These are phyloP conservation scores for Ascochyta clinopodiicola DNA, from an alignment of 2,329 filamentous ascomycete species.

Conservation along the genomic window DNA sequence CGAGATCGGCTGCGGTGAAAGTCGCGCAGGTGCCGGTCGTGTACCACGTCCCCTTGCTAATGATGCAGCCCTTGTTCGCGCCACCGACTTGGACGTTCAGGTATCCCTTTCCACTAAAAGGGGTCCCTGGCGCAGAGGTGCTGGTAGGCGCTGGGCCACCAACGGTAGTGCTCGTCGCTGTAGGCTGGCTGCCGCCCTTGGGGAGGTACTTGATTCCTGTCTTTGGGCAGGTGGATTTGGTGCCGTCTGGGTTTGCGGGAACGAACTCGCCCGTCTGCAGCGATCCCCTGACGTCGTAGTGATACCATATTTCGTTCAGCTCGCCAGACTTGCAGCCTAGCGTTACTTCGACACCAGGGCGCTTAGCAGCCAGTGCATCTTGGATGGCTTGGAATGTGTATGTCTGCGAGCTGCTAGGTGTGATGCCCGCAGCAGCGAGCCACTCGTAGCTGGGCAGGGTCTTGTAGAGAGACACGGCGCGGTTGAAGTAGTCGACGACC, in stretches of 20 bases:
- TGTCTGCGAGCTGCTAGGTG: constrained; percentile 60
- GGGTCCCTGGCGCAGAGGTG: constrained; percentile 45
- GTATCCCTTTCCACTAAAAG: constrained; percentile 66
- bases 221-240: constrained; percentile 67
- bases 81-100: constrained; percentile 62
- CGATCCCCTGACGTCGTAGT: constrained; percentile 68
- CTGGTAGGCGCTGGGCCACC: constrained; percentile 35
- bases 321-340: constrained; percentile 61
- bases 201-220: constrained; percentile 70
- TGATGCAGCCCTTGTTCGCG: constrained; percentile 68
- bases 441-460: constrained; percentile 69
- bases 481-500: constrained; percentile 72
- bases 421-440: constrained; percentile 67
- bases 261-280: constrained; percentile 68
- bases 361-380: constrained; percentile 60
- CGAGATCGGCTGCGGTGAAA: constrained; percentile 59
- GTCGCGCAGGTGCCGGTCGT: constrained; percentile 71
- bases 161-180: constrained; percentile 38
- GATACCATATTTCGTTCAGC: constrained; percentile 65
- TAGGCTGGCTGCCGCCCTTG: constrained; percentile 53
- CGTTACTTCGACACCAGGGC: constrained; percentile 64
- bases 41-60: constrained; percentile 72
- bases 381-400: constrained; percentile 67
- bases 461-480: constrained; percentile 70
- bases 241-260: constrained; percentile 62